Conservation (phyloP, 345 rosid genomes). For the Nasturtium officinale region DNA sequence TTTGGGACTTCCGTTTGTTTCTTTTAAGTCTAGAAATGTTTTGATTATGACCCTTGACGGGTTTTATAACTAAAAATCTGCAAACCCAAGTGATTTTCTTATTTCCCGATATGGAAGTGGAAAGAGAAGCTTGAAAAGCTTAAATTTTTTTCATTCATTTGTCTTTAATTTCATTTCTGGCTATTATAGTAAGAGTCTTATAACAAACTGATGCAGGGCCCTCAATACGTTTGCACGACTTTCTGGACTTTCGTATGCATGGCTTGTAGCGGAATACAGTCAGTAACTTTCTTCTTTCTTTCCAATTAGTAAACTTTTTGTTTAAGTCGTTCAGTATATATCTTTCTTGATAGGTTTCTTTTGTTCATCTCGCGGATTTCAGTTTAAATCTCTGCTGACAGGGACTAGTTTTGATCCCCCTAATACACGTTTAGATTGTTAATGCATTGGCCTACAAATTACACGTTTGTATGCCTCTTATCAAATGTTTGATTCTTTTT, state of each 20-base stretch:
- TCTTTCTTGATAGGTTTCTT: background rate
- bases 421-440: background rate
- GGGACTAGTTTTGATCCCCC: background rate
- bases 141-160: background rate
- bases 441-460: background rate
- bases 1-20: conserved; percentile 4
- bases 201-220: conserved; percentile 68
- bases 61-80: conserved; percentile 14
- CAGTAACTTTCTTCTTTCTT: conserved; percentile 46
- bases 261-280: conserved; percentile 98
- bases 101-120: conserved; percentile 8
- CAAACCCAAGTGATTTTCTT: background rate
- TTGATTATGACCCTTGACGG: conserved; percentile 17
- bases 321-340: background rate
- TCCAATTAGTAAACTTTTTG: background rate
- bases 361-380: background rate
- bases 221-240: conserved; percentile 91
- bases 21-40: background rate
- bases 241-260: conserved; percentile 95
- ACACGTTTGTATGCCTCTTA: background rate
- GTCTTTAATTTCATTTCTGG: background rate
- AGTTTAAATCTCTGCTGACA: background rate
- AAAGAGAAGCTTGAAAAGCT: conserved; percentile 11
- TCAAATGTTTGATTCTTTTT: conserved; percentile 7
- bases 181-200: conserved; percentile 23